These are phyloP conservation scores for Erythrobasidium hasegawianum DNA, from an alignment of 1,284 basidiomycete species.

Conservation along the genomic window DNA sequence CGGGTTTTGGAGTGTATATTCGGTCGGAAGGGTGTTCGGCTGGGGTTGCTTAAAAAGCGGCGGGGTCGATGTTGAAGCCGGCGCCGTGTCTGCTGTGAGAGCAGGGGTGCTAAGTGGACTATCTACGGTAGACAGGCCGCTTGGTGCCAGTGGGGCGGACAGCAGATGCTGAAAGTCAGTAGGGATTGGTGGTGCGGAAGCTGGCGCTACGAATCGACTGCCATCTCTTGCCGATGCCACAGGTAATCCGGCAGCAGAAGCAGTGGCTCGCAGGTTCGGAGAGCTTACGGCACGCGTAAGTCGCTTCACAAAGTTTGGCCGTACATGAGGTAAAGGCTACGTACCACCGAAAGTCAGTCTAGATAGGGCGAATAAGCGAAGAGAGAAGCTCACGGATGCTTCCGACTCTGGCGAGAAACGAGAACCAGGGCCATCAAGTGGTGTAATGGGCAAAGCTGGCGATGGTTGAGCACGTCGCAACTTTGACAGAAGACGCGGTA, in stretches of 20 bases:
- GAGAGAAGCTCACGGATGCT: slow-evolving; percentile 25
- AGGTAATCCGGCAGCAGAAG: not conserved
- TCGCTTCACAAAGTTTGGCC: slow-evolving; percentile 6
- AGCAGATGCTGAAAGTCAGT: not conserved
- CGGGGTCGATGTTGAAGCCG: not conserved
- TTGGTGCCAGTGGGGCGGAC: not conserved
- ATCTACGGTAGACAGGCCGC: not conserved
- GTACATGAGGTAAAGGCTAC: not conserved
- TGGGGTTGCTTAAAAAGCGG: not conserved
- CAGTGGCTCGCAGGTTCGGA: slow-evolving; percentile 17
- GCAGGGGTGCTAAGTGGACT: slow-evolving; percentile 16
- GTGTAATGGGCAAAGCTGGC: not conserved
- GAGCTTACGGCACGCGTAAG: slow-evolving; percentile 30
- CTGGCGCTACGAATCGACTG: slow-evolving; percentile 11
- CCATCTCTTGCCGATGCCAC: not conserved
- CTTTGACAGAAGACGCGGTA: slow-evolving; percentile 25
- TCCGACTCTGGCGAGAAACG: slow-evolving; percentile 33
- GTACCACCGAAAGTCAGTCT: too few species aligned
- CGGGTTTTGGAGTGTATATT: not conserved
- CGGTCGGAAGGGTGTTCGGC: not conserved
- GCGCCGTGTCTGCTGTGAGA: slow-evolving; percentile 10
- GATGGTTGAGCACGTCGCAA: not conserved
- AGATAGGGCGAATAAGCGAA: too few species aligned
- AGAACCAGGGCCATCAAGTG: slow-evolving; percentile 13
- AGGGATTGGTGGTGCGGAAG: slow-evolving; percentile 21